Evolutionary conservation across 1,284 basidiomycete species (phyloP).

Genomic region (Cryptococcus sp.): DNA sequence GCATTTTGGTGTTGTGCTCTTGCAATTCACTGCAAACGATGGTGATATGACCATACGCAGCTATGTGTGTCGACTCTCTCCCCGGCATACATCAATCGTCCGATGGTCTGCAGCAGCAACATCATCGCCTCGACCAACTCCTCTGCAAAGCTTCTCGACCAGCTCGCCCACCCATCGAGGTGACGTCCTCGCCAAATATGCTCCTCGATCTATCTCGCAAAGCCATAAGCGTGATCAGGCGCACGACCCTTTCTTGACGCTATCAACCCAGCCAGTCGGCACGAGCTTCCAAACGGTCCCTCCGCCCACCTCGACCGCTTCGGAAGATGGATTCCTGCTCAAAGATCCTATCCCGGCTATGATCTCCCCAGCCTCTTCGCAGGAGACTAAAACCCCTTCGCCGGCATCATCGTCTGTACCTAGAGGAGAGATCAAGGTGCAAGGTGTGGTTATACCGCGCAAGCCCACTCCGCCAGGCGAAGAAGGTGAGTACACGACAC

Average conservation of each 20-base stretch:
- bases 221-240: background rate
- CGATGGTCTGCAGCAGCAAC: too few relatives aligned
- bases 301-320: background rate
- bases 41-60: too few relatives aligned
- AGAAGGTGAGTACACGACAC: slow-evolving; percentile 28
- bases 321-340: background rate
- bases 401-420: background rate
- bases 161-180: background rate
- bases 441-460: slow-evolving; percentile 32
- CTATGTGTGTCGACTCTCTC: too few relatives aligned
- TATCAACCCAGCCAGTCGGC: background rate
- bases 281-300: slow-evolving; percentile 4
- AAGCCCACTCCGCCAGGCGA: slow-evolving; percentile 37
- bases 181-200: background rate
- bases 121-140: too few relatives aligned
- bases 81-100: too few relatives aligned
- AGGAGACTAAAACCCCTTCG: background rate
- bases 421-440: slow-evolving; percentile 20
- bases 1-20: too few relatives aligned
- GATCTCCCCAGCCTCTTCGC: background rate
- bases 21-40: too few relatives aligned
- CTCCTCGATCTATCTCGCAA: background rate
- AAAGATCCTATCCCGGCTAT: slow-evolving; percentile 16
- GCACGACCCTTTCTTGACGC: background rate
- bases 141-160: too few relatives aligned